These are phyloP conservation scores for Parietichytrium sp. DNA, from an alignment of 108 stramenopile species.

Conservation along the genomic window DNA sequence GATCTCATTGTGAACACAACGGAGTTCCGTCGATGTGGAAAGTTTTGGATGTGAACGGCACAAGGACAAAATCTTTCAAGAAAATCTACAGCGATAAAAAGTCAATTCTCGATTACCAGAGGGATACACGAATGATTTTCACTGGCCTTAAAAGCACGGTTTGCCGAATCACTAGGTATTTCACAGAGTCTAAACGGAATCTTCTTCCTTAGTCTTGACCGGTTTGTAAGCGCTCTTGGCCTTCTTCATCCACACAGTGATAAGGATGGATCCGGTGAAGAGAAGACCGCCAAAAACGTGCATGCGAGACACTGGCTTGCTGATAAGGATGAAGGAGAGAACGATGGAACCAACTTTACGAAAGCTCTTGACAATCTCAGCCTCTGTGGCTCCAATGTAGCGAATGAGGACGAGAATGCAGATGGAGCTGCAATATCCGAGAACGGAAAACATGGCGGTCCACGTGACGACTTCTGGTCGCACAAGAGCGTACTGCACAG, in stretches of 20 bases:
- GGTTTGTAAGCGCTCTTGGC: too few species aligned
- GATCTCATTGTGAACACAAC: too few species aligned
- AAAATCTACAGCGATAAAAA: too few species aligned
- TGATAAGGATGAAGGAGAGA: constrained; percentile 15
- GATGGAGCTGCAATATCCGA: constrained; percentile 20
- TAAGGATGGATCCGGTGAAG: constrained; percentile 11
- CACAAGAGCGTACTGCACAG: neutral
- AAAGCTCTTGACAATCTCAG: constrained; percentile 38
- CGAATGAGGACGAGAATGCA: constrained; percentile 22
- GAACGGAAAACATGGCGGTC: constrained; percentile 38
- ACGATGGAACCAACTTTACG: constrained; percentile 18
- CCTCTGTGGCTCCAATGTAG: constrained; percentile 20
- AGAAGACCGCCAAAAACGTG: constrained; percentile 9
- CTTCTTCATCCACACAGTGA: constrained; percentile 13
- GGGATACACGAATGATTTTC: too few species aligned
- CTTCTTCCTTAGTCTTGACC: too few species aligned
- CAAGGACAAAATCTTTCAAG: too few species aligned
- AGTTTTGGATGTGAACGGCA: too few species aligned
- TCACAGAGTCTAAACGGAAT: too few species aligned
- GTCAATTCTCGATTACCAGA: too few species aligned
- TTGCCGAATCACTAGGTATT: too few species aligned
- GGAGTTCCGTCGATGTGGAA: too few species aligned
- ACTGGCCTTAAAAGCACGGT: too few species aligned
- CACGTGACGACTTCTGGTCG: neutral
- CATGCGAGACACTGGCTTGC: constrained; percentile 28